These are phyloP conservation scores for Cyamopsis tetragonoloba DNA, from an alignment of 306 rosid genomes.

Conservation along the genomic window DNA sequence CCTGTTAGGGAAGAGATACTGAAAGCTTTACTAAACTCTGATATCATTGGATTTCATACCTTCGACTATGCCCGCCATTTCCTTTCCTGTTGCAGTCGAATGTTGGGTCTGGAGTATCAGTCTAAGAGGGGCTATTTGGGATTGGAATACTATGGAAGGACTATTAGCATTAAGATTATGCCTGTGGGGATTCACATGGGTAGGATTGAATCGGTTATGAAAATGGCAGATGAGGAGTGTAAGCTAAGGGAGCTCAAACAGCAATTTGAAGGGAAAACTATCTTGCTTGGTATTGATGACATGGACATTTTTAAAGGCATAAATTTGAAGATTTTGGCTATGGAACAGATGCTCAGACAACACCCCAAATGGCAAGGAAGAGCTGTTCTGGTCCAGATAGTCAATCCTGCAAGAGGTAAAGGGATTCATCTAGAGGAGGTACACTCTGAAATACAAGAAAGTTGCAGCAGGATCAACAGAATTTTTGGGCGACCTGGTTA, in stretches of 20 bases:
- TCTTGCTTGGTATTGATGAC: slow-evolving; percentile 77
- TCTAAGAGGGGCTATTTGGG: slow-evolving; percentile 82
- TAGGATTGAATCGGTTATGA: slow-evolving; percentile 70
- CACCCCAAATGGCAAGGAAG: slow-evolving; percentile 69
- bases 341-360: slow-evolving; percentile 76
- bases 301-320: slow-evolving; percentile 78
- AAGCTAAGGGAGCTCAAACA: slow-evolving; percentile 49
- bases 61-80: slow-evolving; percentile 88
- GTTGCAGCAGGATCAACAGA: slow-evolving; percentile 55
- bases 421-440: slow-evolving; percentile 61
- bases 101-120: slow-evolving; percentile 83
- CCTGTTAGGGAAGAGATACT: slow-evolving; percentile 83
- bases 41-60: slow-evolving; percentile 82
- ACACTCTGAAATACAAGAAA: slow-evolving; percentile 54
- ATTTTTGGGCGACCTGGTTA: slow-evolving; percentile 61
- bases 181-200: slow-evolving; percentile 85
- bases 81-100: slow-evolving; percentile 81
- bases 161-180: slow-evolving; percentile 80
- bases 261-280: slow-evolving; percentile 55
- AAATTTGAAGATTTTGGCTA: slow-evolving; percentile 71
- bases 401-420: slow-evolving; percentile 73
- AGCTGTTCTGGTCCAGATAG: slow-evolving; percentile 74
- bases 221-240: slow-evolving; percentile 51
- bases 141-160: slow-evolving; percentile 82
- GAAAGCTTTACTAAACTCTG: slow-evolving; percentile 72